Evolutionary conservation across 345 rosid genomes (phyloP).

Genomic region (Arabis hirsuta): DNA sequence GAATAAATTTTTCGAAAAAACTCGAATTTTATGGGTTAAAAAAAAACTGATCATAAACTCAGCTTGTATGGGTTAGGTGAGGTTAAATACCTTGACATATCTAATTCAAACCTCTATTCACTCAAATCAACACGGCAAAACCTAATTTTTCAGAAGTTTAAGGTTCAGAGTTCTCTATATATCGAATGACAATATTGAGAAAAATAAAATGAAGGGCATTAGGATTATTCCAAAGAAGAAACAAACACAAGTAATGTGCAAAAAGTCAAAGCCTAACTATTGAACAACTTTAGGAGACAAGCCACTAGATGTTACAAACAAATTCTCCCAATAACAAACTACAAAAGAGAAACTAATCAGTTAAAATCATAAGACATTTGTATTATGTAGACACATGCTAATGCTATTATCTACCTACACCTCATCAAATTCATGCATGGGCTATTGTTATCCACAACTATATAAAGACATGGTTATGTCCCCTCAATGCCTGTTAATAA

Average conservation of each 20-base stretch:
- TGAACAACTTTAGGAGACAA: conserved; percentile 40
- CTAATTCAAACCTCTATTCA: too few relatives aligned
- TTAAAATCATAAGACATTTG: conserved; percentile 12
- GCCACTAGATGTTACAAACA: conserved; percentile 36
- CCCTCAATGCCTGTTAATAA: conserved; percentile 24
- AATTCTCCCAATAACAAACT: conserved; percentile 37
- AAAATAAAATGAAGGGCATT: not conserved
- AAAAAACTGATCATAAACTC: too few relatives aligned
- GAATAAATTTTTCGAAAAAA: too few relatives aligned
- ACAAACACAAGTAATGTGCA: conserved; percentile 34
- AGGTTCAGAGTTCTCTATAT: not conserved
- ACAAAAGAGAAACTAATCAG: conserved; percentile 31
- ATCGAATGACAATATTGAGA: conserved; percentile 7
- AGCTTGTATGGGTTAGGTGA: too few relatives aligned
- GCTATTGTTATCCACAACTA: conserved; percentile 37
- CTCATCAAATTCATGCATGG: conserved; percentile 37
- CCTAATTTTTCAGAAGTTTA: conserved; percentile 1
- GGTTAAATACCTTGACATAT: too few relatives aligned
- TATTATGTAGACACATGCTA: conserved; percentile 7
- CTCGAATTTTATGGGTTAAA: too few relatives aligned
- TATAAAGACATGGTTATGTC: conserved; percentile 13
- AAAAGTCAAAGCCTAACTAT: conserved; percentile 43
- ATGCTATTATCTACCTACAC: conserved; percentile 30
- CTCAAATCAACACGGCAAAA: too few relatives aligned
- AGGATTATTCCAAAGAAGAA: conserved; percentile 33